Base-by-base conservation (phyloP, 495 filamentous ascomycete species). In the Neurospora sp. region DNA sequence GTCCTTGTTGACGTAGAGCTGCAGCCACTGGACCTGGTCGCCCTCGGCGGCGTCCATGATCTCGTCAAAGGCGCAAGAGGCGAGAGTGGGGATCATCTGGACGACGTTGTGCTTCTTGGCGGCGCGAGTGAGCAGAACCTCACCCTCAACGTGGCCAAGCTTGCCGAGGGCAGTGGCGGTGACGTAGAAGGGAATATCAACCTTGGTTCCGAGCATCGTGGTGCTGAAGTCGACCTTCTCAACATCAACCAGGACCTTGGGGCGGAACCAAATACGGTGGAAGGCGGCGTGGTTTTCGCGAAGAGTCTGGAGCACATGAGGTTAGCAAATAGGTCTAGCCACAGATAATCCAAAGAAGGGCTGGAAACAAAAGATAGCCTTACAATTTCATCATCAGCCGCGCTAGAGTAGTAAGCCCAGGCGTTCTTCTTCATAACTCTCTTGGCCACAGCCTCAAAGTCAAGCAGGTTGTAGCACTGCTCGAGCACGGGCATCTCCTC, bases 1-100 rank as follows among this genome's bases (percentile, higher is more conserved):
- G 85, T 99, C 91, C 80, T 97, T 95, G 87, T 99, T 99, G 72
- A 99, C 96, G 84, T 99, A 99, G 0, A 99, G 88, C 82, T 99
- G 96, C 69, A 99, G 85, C 96, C 96, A 98, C 82, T 98, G 96
- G 1, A 94, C 90, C 79, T 98, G 96, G 72, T 90, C 91, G 12
- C 88, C 92, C 74, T 88, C 84, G 46, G 87, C 87, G 39, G 94
- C 96, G 79, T 97, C 96, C 74, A 95, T 84, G 71, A 99, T 97
- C 82, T 99, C 96, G 83, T 98, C 96, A 78, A 99, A 98, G 20
- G 93, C 93, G 84, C 96, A 98, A 23, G 93, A 97, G 10, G 96
- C 96, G n/a, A 99, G 87, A 8, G 96, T 99, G 3, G 96, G 96
- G 72, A 99, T 98, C 94, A 97, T 97, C 82, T 98, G 94, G 71